Conservation (phyloP, 495 filamentous ascomycete species). For the Xylaria nigripes region DNA sequence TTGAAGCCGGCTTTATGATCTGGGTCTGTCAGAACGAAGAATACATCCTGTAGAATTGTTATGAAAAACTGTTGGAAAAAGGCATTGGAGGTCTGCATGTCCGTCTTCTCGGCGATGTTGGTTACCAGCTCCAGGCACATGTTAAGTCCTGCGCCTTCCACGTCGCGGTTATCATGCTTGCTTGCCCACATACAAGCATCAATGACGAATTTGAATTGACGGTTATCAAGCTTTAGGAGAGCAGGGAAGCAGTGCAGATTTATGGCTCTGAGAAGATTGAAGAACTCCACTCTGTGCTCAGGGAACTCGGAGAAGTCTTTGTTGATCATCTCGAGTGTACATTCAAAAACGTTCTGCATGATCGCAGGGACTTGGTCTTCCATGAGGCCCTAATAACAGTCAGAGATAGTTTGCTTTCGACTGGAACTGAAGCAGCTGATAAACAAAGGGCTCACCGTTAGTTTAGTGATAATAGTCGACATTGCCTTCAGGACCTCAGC, state of each 20-base stretch:
- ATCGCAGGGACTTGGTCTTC: conserved; percentile 94
- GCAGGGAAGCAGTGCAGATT: conserved; percentile 95
- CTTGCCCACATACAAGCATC: conserved; percentile 99
- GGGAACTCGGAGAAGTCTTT: conserved; percentile 99
- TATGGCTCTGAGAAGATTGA: conserved; percentile 90
- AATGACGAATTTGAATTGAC: conserved; percentile 98
- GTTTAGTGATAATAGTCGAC: conserved; percentile 92
- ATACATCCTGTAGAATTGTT: conserved; percentile 91
- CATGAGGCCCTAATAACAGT: conserved; percentile 60
- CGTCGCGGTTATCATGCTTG: conserved; percentile 98
- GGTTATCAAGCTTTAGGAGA: conserved; percentile 82
- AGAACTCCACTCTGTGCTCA: conserved; percentile 96
- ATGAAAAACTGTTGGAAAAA: conserved; percentile 98
- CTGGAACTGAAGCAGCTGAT: not conserved
- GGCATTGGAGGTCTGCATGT: conserved; percentile 71
- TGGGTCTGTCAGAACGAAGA: conserved; percentile 95
- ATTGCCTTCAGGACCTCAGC: conserved; percentile 95
- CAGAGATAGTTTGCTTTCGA: conserved; percentile 10
- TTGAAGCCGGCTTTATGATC: conserved; percentile 99
- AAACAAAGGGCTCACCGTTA: conserved; percentile 58
- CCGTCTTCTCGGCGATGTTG: conserved; percentile 88
- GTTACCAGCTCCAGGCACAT: conserved; percentile 98
- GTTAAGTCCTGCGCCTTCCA: conserved; percentile 93
- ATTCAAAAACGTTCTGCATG: conserved; percentile 98
- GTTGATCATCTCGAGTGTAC: conserved; percentile 99